Base-by-base conservation (phyloP, 2,329 filamentous ascomycete genomes). In the Macrophomina phaseolina region DNA sequence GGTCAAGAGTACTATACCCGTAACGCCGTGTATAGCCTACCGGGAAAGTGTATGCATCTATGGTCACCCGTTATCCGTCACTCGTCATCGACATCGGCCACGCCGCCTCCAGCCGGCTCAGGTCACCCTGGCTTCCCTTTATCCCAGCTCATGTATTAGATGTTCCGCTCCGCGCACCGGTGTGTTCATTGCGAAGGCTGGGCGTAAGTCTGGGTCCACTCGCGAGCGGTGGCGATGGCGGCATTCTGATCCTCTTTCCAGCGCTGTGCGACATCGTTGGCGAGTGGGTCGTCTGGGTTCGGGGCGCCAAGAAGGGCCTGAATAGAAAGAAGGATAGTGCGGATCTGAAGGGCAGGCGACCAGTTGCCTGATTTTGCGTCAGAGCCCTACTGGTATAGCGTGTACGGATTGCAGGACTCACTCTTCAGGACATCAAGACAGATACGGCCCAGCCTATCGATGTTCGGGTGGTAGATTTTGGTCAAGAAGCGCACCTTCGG, bases 381-480 rank as follows among this genome's bases (percentile, higher is more conserved):
- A 56, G 64, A 32, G 34, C 9, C 16, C 70, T 73, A 69, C 63
- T 58, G 51, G 42, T 32, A 38, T 9, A 16, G 49, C 5, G 45
- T 18, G 32, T 9, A 62, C 30, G 12, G 2, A 51, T 34, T 34
- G 23, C 23, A 23, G 23, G n/a, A 71, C 71, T 66, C 83, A 97
- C 95, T 97, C 85, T 99, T 99, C 67, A 99, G 83, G 40, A 99
- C 95, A 78, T 99, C 95, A 60, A 99, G 83, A 78, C 96, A 99
- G 81, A 99, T 99, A 68, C 95, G 91, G 68, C 95, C 95, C 2
- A 99, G 88, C 81, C 96, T 96, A 79, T 99, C 95, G 73, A 99
- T 97, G 79, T 99, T 99, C 63, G 95, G 95, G 79, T 99, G 96
- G 81, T 98, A 99, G 80, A 99, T 98, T 83, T 97, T 97, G 73